Evolutionary conservation across 352 stramenopile genomes (phyloP).

Genomic region (Pythium phragmitis): DNA sequence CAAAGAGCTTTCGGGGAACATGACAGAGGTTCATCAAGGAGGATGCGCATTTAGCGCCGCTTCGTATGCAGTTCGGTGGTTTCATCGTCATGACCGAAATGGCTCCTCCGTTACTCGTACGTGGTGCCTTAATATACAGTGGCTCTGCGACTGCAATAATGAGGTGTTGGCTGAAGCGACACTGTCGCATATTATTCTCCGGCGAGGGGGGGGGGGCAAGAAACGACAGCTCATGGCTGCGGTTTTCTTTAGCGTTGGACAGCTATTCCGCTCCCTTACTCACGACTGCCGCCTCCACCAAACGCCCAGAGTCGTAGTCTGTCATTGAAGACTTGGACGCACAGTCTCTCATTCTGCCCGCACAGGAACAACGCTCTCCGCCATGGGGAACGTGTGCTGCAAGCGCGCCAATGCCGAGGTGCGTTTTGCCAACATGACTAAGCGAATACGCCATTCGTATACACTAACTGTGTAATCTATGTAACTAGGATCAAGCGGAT

Average conservation of each 20-base stretch:
- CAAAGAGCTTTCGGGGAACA: constrained; percentile 10
- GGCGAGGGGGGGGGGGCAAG: background rate
- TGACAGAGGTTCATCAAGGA: background rate
- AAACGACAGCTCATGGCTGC: constrained; percentile 5
- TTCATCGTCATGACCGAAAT: background rate
- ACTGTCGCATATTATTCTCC: constrained; percentile 12
- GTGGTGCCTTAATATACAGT: background rate
- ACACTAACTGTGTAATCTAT: background rate
- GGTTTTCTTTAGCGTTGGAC: constrained; percentile 20
- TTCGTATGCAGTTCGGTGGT: background rate
- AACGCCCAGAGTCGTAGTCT: too few relatives aligned
- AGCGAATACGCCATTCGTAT: background rate
- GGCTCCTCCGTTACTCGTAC: background rate
- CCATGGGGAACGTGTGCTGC: constrained; percentile 32
- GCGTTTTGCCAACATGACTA: background rate
- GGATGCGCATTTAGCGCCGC: constrained; percentile 3
- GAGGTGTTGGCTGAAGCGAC: background rate
- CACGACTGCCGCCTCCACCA: background rate
- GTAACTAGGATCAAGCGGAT: constrained; percentile 19
- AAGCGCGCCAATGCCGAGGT: constrained; percentile 20
- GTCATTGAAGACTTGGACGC: background rate
- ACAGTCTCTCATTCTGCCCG: constrained; percentile 10
- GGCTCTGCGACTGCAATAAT: background rate
- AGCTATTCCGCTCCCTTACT: background rate
- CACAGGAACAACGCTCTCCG: background rate